Percentiles rank a stretch among this genome's conserved stretches.
phyloP scores from a whole-genome alignment of 2,329 filamentous ascomycete genomes.

The Sordariomycetes sp. region DNA sequence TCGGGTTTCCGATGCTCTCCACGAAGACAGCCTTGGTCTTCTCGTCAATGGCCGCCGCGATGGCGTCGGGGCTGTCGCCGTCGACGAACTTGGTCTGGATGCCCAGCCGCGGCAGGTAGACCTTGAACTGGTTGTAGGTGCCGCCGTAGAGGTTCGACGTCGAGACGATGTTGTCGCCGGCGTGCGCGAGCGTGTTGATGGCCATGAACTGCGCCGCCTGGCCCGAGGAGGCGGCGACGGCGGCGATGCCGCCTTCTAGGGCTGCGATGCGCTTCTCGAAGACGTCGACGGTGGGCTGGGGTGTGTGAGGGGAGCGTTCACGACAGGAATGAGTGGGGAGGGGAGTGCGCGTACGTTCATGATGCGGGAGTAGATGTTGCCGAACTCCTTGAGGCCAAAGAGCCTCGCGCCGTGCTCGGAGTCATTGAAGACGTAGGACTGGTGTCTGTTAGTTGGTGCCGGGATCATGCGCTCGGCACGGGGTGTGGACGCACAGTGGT shows the following conservation, averaged over 20 bases:
- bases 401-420: constrained; percentile 89
- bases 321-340: background rate
- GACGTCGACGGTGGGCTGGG: constrained; percentile 82
- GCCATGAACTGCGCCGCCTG: constrained; percentile 90
- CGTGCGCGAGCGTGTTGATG: constrained; percentile 68
- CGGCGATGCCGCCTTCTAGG: constrained; percentile 81
- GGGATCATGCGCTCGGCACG: background rate
- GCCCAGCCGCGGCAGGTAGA: constrained; percentile 73
- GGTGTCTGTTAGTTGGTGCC: background rate
- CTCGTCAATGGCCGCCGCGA: constrained; percentile 75
- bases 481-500: constrained; percentile 49
- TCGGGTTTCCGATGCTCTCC: constrained; percentile 87
- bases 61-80: constrained; percentile 67
- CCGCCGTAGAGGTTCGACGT: constrained; percentile 88
- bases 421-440: constrained; percentile 92
- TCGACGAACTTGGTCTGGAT: constrained; percentile 80
- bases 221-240: constrained; percentile 72
- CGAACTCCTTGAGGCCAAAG: constrained; percentile 92
- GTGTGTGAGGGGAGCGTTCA: background rate
- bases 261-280: constrained; percentile 96
- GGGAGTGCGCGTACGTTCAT: constrained; percentile 58
- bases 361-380: constrained; percentile 96
- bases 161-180: constrained; percentile 86
- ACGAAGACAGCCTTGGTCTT: constrained; percentile 87
- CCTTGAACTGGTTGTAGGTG: constrained; percentile 96